These are phyloP conservation scores for Shiraia sp. DNA, from an alignment of 2,329 filamentous ascomycete genomes.

Conservation along the genomic window DNA sequence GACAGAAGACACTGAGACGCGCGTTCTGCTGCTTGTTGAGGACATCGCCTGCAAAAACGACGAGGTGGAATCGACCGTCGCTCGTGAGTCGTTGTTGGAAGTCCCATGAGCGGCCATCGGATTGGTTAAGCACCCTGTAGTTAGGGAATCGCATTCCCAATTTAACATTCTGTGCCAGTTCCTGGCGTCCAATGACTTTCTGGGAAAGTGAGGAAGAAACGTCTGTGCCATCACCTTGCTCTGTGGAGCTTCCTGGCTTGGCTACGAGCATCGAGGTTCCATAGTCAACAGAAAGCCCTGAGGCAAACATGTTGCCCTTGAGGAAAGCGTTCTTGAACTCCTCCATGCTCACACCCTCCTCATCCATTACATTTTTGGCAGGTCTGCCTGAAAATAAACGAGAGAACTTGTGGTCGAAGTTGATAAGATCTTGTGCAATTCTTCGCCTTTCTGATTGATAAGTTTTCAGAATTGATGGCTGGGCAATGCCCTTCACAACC, in stretches of 20 bases:
- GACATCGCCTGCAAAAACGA: conserved; percentile 67
- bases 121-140: conserved; percentile 64
- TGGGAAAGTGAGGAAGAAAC: conserved; percentile 29
- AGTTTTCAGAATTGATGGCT: conserved; percentile 53
- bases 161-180: conserved; percentile 51
- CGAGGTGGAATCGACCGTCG: conserved; percentile 62
- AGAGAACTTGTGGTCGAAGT: conserved; percentile 55
- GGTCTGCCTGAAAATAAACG: conserved; percentile 54
- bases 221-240: conserved; percentile 55
- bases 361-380: conserved; percentile 63
- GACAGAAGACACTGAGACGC: conserved; percentile 55
- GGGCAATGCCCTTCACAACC: conserved; percentile 50
- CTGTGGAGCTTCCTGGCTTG: conserved; percentile 51
- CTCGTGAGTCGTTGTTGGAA: conserved; percentile 60
- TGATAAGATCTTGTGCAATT: conserved; percentile 68
- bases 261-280: conserved; percentile 58
- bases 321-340: conserved; percentile 65
- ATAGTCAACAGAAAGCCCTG: conserved; percentile 63
- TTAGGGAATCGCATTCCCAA: conserved; percentile 63
- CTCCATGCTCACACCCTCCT: conserved; percentile 64
- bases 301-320: conserved; percentile 63
- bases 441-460: conserved; percentile 59
- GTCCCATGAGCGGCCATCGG: conserved; percentile 60
- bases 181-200: conserved; percentile 41
- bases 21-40: conserved; percentile 47